Evolutionary conservation across 306 rosid genomes (phyloP), one percentile per base, ranked within the genome.

Genomic region (Quercus parvula): DNA sequence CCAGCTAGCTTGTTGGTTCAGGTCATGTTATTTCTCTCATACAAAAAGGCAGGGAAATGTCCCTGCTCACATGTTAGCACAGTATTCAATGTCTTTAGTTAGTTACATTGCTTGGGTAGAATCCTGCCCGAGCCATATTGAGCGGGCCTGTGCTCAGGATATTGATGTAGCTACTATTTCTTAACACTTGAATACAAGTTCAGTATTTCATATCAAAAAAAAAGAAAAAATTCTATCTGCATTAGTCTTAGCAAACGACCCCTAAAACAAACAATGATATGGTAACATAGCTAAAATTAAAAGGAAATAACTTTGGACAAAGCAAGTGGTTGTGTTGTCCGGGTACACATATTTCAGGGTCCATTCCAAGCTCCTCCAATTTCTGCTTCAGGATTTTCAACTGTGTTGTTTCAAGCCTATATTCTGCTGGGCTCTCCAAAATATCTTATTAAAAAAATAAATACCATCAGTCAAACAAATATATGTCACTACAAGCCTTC

Each of bases 281-380:
- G 46, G 15, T 4, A 15, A 31, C 28, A 66, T 51, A 81, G 73
- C 72, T 25, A 54, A 57, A 11, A 67, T 38, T 20, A 9, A 22
- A 9, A 72, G 33, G 5, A 22, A 57, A 78, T 86, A 92, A 95
- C 92, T 58, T 57, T 15, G 98, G 97, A 77, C 97, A 94, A 24
- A 86, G 64, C 89, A 91, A 78, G 78, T 76, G 85, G 71, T 77
- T 75, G 64, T 85, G 46, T 83, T 94, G 97, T 57, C 97, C 97
- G 0, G 95, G 87, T 38, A 41, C 33, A 25, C 88, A 90, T 66
- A 78, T 25, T 51, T 54, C 81, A 0, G 61, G 62, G 30, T 91
- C 95, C 0, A 94, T 49, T 44, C 90, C 92, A 83, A 92, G 73
- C 67, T 85, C 89, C 82, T 81, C 67, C 81, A 94, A 77, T 77